These are phyloP conservation scores for Stephanodiscus triporus DNA, from an alignment of 108 stramenopile genomes.

Conservation along the genomic window DNA sequence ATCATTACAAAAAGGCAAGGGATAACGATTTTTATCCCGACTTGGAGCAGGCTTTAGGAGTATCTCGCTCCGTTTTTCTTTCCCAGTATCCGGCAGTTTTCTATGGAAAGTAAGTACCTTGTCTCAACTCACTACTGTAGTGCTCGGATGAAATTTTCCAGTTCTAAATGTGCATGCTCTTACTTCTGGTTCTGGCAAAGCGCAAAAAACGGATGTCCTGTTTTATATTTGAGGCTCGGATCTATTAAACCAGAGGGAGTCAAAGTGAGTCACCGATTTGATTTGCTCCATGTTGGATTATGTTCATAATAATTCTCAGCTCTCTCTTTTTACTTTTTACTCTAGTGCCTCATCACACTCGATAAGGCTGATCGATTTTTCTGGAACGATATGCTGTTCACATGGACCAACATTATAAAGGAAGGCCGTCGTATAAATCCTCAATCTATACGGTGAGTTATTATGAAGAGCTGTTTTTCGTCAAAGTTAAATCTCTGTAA, in stretches of 20 bases:
- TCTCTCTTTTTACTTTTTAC: background rate
- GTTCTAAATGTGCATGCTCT: background rate
- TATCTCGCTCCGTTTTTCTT: constrained; percentile 31
- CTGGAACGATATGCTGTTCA: constrained; percentile 39
- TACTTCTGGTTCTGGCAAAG: background rate
- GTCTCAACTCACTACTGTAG: background rate
- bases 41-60: constrained; percentile 32
- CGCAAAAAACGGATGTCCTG: constrained; percentile 51
- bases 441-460: constrained; percentile 32
- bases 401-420: constrained; percentile 11
- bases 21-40: constrained; percentile 66
- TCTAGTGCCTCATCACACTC: constrained; percentile 33
- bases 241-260: constrained; percentile 41
- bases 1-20: constrained; percentile 62
- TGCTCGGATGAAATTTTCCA: background rate
- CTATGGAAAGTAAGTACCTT: constrained; percentile 24
- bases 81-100: constrained; percentile 49
- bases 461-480: background rate
- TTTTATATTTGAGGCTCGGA: constrained; percentile 46
- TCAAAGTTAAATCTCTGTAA: background rate
- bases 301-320: background rate
- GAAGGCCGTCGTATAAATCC: constrained; percentile 37
- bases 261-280: constrained; percentile 11
- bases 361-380: constrained; percentile 38
- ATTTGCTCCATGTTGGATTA: background rate